These are phyloP conservation scores for Leptodermis oblonga DNA, from an alignment of 257 asterid genomes.

Conservation along the genomic window DNA sequence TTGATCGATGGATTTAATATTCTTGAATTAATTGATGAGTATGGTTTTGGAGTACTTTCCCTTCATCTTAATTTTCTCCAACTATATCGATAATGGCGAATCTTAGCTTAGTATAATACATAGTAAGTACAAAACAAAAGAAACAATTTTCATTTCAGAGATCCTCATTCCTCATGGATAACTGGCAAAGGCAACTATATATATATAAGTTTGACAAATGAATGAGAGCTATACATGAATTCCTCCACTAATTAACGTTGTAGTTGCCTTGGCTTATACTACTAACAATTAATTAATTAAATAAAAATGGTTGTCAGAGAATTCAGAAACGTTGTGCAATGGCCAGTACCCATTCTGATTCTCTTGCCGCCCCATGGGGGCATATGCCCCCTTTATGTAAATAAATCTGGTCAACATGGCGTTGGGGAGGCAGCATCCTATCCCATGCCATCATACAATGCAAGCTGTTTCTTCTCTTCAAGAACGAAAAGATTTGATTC, in stretches of 20 bases:
- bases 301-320: background rate
- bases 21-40: too few species aligned
- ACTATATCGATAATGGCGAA: background rate
- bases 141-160: too few species aligned
- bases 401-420: background rate
- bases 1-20: too few species aligned
- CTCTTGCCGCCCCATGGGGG: slow-evolving; percentile 7
- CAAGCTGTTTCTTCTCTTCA: background rate
- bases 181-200: too few species aligned
- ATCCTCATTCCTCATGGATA: background rate
- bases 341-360: slow-evolving; percentile 8
- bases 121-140: too few species aligned
- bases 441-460: background rate
- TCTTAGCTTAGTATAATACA: too few species aligned
- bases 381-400: too few species aligned
- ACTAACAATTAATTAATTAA: background rate
- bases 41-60: too few species aligned
- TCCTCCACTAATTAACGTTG: background rate
- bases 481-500: background rate
- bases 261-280: background rate
- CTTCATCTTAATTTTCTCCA: too few species aligned
- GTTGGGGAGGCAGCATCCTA: too few species aligned
- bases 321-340: background rate
- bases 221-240: too few species aligned
- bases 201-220: background rate